Percentiles rank a stretch among this genome's conserved stretches.
Conservation (phyloP, 2,329 filamentous ascomycete genomes). For the Microascus cirrosus region DNA sequence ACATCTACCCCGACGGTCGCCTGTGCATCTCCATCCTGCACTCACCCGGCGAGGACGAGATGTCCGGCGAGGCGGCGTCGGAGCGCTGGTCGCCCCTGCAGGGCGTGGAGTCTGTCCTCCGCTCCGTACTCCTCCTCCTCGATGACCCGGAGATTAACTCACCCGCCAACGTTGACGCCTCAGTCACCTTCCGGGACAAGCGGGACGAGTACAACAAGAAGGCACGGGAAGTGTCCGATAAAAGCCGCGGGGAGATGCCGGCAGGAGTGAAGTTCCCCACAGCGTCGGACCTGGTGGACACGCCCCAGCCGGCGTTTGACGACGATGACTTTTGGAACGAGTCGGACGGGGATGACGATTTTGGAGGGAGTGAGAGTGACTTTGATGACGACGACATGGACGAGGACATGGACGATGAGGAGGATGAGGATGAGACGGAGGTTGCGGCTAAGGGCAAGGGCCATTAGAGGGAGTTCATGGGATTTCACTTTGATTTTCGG, state of each 20-base stretch:
- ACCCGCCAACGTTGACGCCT: constrained; percentile 88
- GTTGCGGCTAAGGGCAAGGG: neutral
- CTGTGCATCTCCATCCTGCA: constrained; percentile 97
- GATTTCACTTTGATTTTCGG: neutral
- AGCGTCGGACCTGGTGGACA: constrained; percentile 50
- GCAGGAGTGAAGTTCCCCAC: constrained; percentile 73
- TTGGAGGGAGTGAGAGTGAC: constrained; percentile 50
- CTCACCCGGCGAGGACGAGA: constrained; percentile 79
- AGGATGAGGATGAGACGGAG: neutral
- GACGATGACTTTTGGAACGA: constrained; percentile 79
- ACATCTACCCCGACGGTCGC: constrained; percentile 82
- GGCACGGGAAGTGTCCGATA: constrained; percentile 59
- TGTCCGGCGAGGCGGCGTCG: constrained; percentile 79
- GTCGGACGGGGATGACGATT: constrained; percentile 68
- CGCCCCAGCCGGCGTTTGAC: constrained; percentile 34
- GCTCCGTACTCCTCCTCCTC: constrained; percentile 81
- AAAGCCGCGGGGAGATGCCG: constrained; percentile 71
- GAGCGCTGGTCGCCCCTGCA: constrained; percentile 94
- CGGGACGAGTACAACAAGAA: constrained; percentile 57
- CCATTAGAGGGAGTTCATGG: neutral
- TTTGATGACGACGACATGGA: constrained; percentile 47
- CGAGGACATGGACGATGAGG: constrained; percentile 30
- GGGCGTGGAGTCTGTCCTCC: constrained; percentile 86
- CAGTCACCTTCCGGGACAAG: constrained; percentile 71
- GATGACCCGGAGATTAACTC: constrained; percentile 91